Base-by-base conservation (phyloP, 2,329 filamentous ascomycete species). In the Neospermospora avenae region DNA sequence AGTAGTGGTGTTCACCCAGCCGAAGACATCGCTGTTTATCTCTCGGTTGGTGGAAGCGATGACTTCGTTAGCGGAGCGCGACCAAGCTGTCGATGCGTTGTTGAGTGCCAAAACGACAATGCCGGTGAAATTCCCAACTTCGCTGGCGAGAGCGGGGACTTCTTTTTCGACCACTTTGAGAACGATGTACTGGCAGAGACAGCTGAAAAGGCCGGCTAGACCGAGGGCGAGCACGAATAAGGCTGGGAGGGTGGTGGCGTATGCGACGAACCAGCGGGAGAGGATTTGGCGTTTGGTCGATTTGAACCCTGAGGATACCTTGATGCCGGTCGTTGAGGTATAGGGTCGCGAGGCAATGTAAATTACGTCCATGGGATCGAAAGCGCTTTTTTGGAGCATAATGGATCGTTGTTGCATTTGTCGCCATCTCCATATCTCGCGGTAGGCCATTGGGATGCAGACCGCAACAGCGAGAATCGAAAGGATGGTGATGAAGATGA, bases 1-100 rank as follows among this genome's bases (percentile, higher is more conserved):
- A 0, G 93, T 97, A 34, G 89, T 90, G 55, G 88, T 93, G 60
- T 87, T 88, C 48, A 98, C 93, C 83, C 93, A 96, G 61, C 88
- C 88, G 64, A 98, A 85, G 24, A 99, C 79, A 63, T 97, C 86
- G 41, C 87, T 72, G 77, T 98, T 99, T 75, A 99, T 85, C 34
- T 90, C 84, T 58, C 79, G 73, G 71, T 85, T 85, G n/a, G 84
- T 82, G 48, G 78, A 74, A 58, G 75, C 76, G 70, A 90, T 84
- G 60, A 83, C 84, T 22, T 74, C 67, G 71, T 90, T 90, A 56
- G 86, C 84, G 45, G 80, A 80, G 39, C 78, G 72, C 8, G 87
- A 83, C 88, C 88, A 91, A 63, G 81, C 76, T 65, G 78, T 77
- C 22, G 86, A 89, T 31, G 85, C 83, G 65, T 86, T 85, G 69